Percentiles rank a stretch among this genome's conserved stretches.
These are phyloP conservation scores for Rossbeevera mucosa DNA, from an alignment of 768 basidiomycete species.

Conservation along the genomic window DNA sequence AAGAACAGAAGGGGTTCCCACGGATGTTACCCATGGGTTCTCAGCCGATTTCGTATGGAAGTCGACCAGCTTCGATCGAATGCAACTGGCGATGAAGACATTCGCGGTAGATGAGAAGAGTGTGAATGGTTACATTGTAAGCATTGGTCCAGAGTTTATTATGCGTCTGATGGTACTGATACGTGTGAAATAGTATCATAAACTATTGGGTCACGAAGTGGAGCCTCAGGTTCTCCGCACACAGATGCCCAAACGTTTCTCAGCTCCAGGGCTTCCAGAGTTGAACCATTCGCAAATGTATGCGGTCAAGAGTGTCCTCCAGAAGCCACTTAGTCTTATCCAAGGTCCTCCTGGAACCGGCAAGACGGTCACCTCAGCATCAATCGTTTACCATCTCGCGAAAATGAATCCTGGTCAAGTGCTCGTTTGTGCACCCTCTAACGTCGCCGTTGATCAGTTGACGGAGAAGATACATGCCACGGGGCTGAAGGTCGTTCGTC, in stretches of 20 bases:
- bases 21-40: conserved; percentile 91
- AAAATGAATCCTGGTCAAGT: conserved; percentile 99
- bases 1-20: conserved; percentile 86
- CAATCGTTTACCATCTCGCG: conserved; percentile 96
- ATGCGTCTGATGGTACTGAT: not conserved
- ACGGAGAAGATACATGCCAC: conserved; percentile 99
- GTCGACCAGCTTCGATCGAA: conserved; percentile 97
- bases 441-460: conserved; percentile 98
- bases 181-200: conserved; percentile 74
- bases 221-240: conserved; percentile 89
- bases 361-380: conserved; percentile 98
- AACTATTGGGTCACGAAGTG: conserved; percentile 94
- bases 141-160: conserved; percentile 27
- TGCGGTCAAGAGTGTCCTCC: conserved; percentile 97
- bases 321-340: conserved; percentile 96
- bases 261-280: conserved; percentile 94
- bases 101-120: conserved; percentile 99
- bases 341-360: conserved; percentile 99
- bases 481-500: conserved; percentile 95
- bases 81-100: conserved; percentile 99
- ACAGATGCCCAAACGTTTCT: conserved; percentile 96
- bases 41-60: conserved; percentile 99
- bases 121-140: conserved; percentile 95
- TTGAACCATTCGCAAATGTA: conserved; percentile 99
- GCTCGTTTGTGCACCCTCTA: conserved; percentile 96